Conservation (phyloP, 495 filamentous ascomycete species). For the Trichoderma orchidacearum region DNA sequence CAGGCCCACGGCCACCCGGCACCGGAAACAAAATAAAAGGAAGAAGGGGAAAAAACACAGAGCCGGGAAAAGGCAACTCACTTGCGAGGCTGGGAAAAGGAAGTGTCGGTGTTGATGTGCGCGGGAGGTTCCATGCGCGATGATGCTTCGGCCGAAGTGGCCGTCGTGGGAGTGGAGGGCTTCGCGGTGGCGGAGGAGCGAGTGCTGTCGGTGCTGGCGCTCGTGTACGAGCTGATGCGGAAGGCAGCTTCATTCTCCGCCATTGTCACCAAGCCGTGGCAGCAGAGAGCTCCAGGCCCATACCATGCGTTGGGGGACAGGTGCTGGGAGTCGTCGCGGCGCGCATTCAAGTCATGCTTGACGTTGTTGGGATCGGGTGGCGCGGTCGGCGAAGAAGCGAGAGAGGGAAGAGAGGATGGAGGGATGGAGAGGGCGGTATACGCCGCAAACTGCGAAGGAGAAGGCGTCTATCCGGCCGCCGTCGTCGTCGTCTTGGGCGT, state of each 20-base stretch:
- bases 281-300: constrained; percentile 6
- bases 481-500: too few species aligned
- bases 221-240: constrained; percentile 49
- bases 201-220: constrained; percentile 45
- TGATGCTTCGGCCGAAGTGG: constrained; percentile 20
- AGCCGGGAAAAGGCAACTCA: background rate
- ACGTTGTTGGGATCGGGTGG: background rate
- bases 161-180: constrained; percentile 31
- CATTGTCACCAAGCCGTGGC: constrained; percentile 33
- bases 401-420: too few species aligned
- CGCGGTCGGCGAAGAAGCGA: background rate
- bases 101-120: background rate
- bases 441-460: too few species aligned
- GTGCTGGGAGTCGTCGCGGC: background rate
- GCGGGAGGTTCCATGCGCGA: constrained; percentile 3
- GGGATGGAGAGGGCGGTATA: too few species aligned
- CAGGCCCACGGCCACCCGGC: constrained; percentile 10
- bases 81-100: background rate
- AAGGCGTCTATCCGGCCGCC: too few species aligned
- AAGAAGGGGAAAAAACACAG: background rate
- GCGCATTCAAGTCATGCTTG: background rate
- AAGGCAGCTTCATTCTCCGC: constrained; percentile 39
- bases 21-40: background rate
- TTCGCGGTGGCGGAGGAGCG: constrained; percentile 45
- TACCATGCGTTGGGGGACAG: background rate